phyloP scores from a whole-genome alignment of 257 asterid species.

The Solanum bulbocastanum region DNA sequence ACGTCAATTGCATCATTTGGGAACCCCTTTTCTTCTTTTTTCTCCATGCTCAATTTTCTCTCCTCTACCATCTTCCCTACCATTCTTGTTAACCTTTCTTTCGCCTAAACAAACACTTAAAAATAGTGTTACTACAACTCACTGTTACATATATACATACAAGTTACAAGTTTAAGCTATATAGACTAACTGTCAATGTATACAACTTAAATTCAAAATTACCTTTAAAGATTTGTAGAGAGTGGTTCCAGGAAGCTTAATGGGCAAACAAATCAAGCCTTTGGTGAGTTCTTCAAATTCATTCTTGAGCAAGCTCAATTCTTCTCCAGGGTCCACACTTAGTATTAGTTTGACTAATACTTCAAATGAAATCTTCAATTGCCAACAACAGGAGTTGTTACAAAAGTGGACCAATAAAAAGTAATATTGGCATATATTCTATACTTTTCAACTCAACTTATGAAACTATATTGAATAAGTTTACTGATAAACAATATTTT shows the following conservation, averaged over 20 bases:
- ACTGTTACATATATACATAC: background rate
- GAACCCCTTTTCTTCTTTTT: slow-evolving; percentile 2
- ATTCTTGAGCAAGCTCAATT: slow-evolving; percentile 49
- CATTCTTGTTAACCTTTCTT: slow-evolving; percentile 41
- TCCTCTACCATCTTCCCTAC: slow-evolving; percentile 44
- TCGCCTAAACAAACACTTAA: slow-evolving; percentile 44
- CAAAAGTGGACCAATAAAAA: background rate
- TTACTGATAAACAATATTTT: too few relatives aligned
- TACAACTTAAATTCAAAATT: background rate
- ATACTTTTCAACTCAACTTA: too few relatives aligned
- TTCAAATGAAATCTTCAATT: slow-evolving; percentile 78
- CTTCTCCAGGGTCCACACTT: slow-evolving; percentile 76
- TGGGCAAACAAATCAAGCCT: slow-evolving; percentile 86
- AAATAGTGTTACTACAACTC: background rate
- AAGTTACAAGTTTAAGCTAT: background rate
- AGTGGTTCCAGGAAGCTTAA: slow-evolving; percentile 83
- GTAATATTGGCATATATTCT: too few relatives aligned
- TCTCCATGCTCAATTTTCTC: slow-evolving; percentile 30
- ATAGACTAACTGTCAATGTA: background rate
- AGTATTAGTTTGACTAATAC: slow-evolving; percentile 60
- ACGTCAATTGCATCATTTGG: slow-evolving; percentile 55
- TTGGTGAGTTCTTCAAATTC: slow-evolving; percentile 81
- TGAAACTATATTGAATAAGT: background rate
- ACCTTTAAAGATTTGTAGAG: slow-evolving; percentile 82
- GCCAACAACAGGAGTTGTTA: background rate